Conservation (phyloP, 306 rosid species). For the Spatholobus suberectus region DNA sequence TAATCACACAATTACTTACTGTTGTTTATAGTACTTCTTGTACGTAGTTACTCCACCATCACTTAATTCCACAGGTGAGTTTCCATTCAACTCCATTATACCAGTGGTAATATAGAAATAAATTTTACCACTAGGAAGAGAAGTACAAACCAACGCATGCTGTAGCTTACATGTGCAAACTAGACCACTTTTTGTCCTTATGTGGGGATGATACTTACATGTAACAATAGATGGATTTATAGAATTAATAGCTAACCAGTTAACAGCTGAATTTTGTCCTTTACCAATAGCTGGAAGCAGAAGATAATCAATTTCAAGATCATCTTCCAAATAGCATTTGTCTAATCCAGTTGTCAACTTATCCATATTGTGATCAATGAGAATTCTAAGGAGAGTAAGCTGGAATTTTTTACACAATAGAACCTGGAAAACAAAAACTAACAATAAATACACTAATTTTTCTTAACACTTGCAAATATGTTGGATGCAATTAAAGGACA, state of each 20-base stretch:
- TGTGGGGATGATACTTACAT: constrained; percentile 9
- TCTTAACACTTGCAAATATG: constrained; percentile 1
- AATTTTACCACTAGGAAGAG: constrained; percentile 53
- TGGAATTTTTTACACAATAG: constrained; percentile 69
- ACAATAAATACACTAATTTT: background rate
- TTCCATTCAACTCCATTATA: constrained; percentile 57
- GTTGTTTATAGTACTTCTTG: constrained; percentile 56
- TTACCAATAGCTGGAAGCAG: constrained; percentile 63
- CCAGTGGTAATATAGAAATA: constrained; percentile 59
- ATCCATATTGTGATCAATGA: constrained; percentile 45
- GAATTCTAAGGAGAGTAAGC: constrained; percentile 55
- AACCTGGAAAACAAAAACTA: constrained; percentile 58
- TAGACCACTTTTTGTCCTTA: constrained; percentile 55
- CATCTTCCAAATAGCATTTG: constrained; percentile 45
- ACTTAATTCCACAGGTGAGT: constrained; percentile 52
- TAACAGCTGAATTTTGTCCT: constrained; percentile 48
- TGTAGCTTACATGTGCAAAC: constrained; percentile 63
- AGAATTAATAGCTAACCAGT: constrained; percentile 69
- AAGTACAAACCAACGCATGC: constrained; percentile 72
- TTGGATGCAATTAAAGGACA: constrained; percentile 12
- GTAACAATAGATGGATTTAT: constrained; percentile 33
- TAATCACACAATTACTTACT: constrained; percentile 51
- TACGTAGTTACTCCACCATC: constrained; percentile 58
- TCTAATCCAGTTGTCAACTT: constrained; percentile 42
- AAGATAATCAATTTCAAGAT: constrained; percentile 68